Conservation (phyloP, 2,329 filamentous ascomycete species). For the Phyllosticta citriasiana region DNA sequence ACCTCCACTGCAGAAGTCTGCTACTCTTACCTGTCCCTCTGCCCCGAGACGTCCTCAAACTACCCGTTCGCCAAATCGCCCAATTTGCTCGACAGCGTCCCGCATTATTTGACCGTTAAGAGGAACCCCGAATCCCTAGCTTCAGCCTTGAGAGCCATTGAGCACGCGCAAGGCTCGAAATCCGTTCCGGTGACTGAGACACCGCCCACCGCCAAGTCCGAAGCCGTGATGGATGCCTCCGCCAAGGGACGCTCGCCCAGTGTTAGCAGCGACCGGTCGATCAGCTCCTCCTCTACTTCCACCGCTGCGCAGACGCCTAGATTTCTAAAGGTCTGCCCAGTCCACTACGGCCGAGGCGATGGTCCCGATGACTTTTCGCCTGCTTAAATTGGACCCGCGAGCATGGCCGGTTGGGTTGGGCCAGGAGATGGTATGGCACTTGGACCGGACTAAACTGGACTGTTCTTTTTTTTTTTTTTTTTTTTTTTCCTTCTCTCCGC, state of each 20-base stretch:
- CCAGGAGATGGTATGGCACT: too few relatives aligned
- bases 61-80: constrained; percentile 8
- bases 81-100: not conserved
- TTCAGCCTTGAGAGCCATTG: too few relatives aligned
- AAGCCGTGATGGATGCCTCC: constrained; percentile 1
- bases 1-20: constrained; percentile 10
- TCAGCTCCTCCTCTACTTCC: constrained; percentile 34
- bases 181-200: not conserved
- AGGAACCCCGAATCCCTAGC: not conserved
- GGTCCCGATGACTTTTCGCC: constrained; percentile 44
- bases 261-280: constrained; percentile 36
- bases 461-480: not conserved
- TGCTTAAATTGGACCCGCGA: not conserved
- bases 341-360: constrained; percentile 51
- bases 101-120: too few relatives aligned
- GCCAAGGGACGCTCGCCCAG: constrained; percentile 39
- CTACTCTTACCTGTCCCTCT: constrained; percentile 12
- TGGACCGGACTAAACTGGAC: not conserved
- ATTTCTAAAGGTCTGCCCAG: constrained; percentile 55
- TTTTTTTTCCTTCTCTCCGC: not conserved
- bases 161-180: not conserved
- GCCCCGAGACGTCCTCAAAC: constrained; percentile 13
- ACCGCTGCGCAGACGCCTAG: constrained; percentile 27
- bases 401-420: not conserved
- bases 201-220: not conserved